These are phyloP conservation scores for Leccinum barrowsii DNA, from an alignment of 768 basidiomycete genomes.

Conservation along the genomic window DNA sequence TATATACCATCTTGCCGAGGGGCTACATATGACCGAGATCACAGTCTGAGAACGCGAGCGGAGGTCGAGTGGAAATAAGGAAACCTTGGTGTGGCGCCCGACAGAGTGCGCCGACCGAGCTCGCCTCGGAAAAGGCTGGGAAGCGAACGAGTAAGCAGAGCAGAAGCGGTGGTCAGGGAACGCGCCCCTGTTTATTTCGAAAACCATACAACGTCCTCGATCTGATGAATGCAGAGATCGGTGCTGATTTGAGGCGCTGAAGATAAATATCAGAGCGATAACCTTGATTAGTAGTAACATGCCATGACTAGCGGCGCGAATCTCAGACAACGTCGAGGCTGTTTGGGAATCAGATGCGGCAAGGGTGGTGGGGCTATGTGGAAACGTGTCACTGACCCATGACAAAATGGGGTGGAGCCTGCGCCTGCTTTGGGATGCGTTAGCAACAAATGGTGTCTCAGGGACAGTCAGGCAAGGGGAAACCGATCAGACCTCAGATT, in stretches of 20 bases:
- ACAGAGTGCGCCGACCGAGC: conserved; percentile 18
- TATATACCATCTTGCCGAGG: conserved; percentile 5
- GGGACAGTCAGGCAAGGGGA: conserved; percentile 10
- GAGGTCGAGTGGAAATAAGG: conserved; percentile 22
- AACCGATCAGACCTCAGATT: conserved; percentile 8
- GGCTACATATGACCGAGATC: neutral
- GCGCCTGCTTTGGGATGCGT: conserved; percentile 27
- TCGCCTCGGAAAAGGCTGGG: conserved; percentile 58
- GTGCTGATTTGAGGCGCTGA: conserved; percentile 41
- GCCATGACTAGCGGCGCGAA: conserved; percentile 40
- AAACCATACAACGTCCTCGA: conserved; percentile 45
- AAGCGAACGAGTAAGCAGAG: conserved; percentile 54
- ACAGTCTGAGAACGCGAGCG: conserved; percentile 9
- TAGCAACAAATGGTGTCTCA: conserved; percentile 27
- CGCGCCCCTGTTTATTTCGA: conserved; percentile 28
- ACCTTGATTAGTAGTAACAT: conserved; percentile 30
- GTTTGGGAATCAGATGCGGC: conserved; percentile 7
- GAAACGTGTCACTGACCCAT: conserved; percentile 36
- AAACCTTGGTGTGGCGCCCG: conserved; percentile 11
- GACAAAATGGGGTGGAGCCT: conserved; percentile 36
- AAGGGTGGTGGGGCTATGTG: conserved; percentile 1
- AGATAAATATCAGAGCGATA: conserved; percentile 47
- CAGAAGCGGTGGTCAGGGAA: conserved; percentile 38
- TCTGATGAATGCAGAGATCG: conserved; percentile 49
- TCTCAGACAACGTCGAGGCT: conserved; percentile 41